These are phyloP conservation scores for Pythium dissimile DNA, from an alignment of 352 stramenopile species.

Conservation along the genomic window DNA sequence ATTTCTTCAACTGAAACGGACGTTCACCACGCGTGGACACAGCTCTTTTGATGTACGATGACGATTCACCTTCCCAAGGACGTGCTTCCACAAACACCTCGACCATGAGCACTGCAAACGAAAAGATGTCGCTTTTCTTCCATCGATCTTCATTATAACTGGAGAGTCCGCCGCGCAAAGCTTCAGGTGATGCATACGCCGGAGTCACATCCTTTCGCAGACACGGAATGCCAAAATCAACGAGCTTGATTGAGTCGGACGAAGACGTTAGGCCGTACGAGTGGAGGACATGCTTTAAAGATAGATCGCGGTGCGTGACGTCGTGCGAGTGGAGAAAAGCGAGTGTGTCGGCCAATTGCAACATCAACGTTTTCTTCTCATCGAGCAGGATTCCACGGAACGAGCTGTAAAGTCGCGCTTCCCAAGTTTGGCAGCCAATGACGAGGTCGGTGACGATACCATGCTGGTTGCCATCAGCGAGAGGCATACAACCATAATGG, in stretches of 20 bases:
- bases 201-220: not conserved
- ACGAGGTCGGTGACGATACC: constrained; percentile 2
- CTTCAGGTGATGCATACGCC: constrained; percentile 10
- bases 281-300: not conserved
- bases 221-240: constrained; percentile 5
- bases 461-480: not conserved
- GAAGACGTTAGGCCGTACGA: not conserved
- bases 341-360: not conserved
- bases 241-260: not conserved
- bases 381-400: not conserved
- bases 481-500: not conserved
- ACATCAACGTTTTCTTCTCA: not conserved
- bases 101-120: constrained; percentile 2
- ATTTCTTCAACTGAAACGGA: not conserved
- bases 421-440: not conserved
- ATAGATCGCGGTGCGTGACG: constrained; percentile 5
- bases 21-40: not conserved
- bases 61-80: constrained; percentile 4
- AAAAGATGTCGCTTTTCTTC: constrained; percentile 16
- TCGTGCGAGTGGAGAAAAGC: constrained; percentile 1
- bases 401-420: not conserved
- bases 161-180: constrained; percentile 1
- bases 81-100: not conserved
- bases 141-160: constrained; percentile 3
- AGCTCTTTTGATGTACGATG: not conserved